A percentile compares a stretch with the other conserved stretches of the same genome.
Evolutionary conservation across 495 filamentous ascomycete genomes (phyloP).

Genomic region (Xylaria bambusicola): DNA sequence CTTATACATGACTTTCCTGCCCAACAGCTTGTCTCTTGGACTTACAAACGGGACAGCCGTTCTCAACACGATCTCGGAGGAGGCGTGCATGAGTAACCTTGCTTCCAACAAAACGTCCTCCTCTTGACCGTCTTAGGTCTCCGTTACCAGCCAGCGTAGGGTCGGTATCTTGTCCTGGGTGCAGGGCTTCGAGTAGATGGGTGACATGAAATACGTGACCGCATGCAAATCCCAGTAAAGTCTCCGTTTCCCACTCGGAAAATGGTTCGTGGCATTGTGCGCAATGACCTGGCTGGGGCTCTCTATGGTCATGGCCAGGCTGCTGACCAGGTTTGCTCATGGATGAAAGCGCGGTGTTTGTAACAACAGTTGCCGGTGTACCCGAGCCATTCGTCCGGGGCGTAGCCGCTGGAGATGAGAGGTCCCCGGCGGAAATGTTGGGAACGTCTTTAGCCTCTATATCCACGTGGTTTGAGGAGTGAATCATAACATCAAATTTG

Average conservation of each 20-base stretch:
- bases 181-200: slow-evolving; percentile 64
- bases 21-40: slow-evolving; percentile 28
- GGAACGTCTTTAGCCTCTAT: slow-evolving; percentile 33
- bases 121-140: slow-evolving; percentile 37
- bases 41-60: slow-evolving; percentile 71
- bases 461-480: slow-evolving; percentile 42
- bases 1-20: slow-evolving; percentile 6
- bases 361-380: slow-evolving; percentile 27
- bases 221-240: slow-evolving; percentile 88
- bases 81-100: slow-evolving; percentile 90
- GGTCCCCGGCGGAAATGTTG: neutral
- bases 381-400: slow-evolving; percentile 30
- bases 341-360: slow-evolving; percentile 35
- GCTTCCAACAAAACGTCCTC: slow-evolving; percentile 59
- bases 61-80: slow-evolving; percentile 67
- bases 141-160: slow-evolving; percentile 40
- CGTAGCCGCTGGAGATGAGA: slow-evolving; percentile 27
- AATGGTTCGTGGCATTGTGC: slow-evolving; percentile 66
- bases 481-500: slow-evolving; percentile 74
- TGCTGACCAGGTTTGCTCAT: slow-evolving; percentile 17
- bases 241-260: slow-evolving; percentile 64
- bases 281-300: slow-evolving; percentile 55
- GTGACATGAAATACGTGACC: slow-evolving; percentile 87
- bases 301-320: slow-evolving; percentile 22
- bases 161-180: slow-evolving; percentile 40